phyloP scores from a whole-genome alignment of 176 grass and related monocot genomes.

The Olyra latifolia region DNA sequence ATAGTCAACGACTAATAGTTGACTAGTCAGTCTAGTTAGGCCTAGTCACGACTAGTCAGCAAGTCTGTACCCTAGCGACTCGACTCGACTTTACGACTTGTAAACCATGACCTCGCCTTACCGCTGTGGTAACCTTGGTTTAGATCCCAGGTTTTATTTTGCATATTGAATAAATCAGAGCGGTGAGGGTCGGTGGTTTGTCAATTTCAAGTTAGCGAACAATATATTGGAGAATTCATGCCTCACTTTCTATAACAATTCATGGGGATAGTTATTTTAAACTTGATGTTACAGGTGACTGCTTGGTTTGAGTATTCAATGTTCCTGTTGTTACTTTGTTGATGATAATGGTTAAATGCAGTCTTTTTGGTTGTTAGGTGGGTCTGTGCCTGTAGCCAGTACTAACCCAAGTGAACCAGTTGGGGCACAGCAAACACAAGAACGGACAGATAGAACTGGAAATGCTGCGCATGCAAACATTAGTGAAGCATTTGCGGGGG shows the following conservation, averaged over 20 bases:
- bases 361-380: conserved; percentile 55
- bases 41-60: no score
- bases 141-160: background rate
- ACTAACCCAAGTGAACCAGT: conserved; percentile 48
- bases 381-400: conserved; percentile 53
- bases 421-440: conserved; percentile 67
- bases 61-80: no score
- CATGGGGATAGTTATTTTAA: conserved; percentile 1
- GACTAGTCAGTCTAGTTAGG: no score
- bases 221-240: background rate
- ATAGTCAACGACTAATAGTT: no score
- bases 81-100: no score
- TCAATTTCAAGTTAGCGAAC: conserved; percentile 1
- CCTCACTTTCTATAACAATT: conserved; percentile 8
- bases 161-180: conserved; percentile 13
- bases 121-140: background rate
- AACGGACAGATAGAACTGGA: conserved; percentile 43
- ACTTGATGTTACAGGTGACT: background rate
- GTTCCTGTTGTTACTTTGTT: conserved; percentile 36
- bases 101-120: no score
- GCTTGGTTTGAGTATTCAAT: background rate
- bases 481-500: conserved; percentile 53
- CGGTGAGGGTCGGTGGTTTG: background rate
- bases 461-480: conserved; percentile 52
- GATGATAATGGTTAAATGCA: conserved; percentile 36